phyloP scores from a whole-genome alignment of 2,329 filamentous ascomycete genomes.

The Stagonosporopsis vannaccii region DNA sequence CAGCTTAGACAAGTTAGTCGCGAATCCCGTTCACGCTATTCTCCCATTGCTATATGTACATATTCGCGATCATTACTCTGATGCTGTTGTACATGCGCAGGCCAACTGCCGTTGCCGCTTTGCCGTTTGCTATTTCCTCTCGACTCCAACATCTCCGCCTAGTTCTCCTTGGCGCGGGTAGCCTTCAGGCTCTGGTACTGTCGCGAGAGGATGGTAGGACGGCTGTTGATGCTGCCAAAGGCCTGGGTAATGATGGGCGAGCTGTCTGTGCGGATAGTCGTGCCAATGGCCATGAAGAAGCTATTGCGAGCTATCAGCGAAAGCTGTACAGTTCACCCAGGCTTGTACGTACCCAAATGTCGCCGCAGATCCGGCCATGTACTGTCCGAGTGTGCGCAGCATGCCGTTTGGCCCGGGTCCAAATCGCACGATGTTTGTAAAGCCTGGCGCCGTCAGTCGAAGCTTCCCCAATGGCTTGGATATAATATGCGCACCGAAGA shows the following conservation, averaged over 20 bases:
- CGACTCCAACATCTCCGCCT: slow-evolving; percentile 3
- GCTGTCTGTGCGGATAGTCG: slow-evolving; percentile 91
- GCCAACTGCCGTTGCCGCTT: background rate
- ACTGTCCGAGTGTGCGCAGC: slow-evolving; percentile 92
- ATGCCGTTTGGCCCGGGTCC: slow-evolving; percentile 93
- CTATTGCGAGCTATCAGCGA: slow-evolving; percentile 49
- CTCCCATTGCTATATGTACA: slow-evolving; percentile 22
- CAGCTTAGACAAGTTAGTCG: background rate
- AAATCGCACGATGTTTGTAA: slow-evolving; percentile 93
- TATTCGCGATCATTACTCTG: slow-evolving; percentile 14
- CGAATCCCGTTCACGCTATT: too few species aligned
- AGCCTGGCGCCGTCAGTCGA: slow-evolving; percentile 63
- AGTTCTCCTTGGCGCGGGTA: slow-evolving; percentile 40
- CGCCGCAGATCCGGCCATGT: slow-evolving; percentile 92
- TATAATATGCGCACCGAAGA: slow-evolving; percentile 73
- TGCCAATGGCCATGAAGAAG: slow-evolving; percentile 99
- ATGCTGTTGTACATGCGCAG: slow-evolving; percentile 28
- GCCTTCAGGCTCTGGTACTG: slow-evolving; percentile 40
- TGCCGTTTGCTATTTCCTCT: background rate
- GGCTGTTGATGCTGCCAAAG: slow-evolving; percentile 73
- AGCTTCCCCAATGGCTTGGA: background rate
- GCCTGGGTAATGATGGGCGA: slow-evolving; percentile 77
- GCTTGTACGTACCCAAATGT: slow-evolving; percentile 81
- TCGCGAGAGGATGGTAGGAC: slow-evolving; percentile 71
- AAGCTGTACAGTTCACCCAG: background rate